Percentiles rank a stretch among this genome's conserved stretches.
phyloP scores from a whole-genome alignment of 352 stramenopile species.

The Globisporangium acanthophoron region DNA sequence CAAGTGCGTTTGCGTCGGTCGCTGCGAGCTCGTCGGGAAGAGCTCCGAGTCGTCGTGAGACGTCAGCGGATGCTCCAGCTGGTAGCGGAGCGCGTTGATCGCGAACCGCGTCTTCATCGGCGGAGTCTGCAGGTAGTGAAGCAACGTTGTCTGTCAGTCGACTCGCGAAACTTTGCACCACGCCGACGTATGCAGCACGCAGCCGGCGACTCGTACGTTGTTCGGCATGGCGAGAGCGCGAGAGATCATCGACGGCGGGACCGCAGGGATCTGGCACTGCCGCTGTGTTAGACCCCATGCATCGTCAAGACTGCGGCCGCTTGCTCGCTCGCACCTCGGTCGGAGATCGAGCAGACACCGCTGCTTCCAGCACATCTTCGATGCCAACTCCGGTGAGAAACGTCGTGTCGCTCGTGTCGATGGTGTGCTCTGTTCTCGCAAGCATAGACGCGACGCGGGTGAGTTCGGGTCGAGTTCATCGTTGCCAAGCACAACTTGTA shows the following conservation, averaged over 20 bases:
- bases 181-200: not conserved
- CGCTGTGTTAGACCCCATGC: not conserved
- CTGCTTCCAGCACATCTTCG: slow-evolving; percentile 41
- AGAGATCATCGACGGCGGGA: slow-evolving; percentile 45
- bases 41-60: slow-evolving; percentile 71
- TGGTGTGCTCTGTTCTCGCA: slow-evolving; percentile 6
- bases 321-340: slow-evolving; percentile 21
- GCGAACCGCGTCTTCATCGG: slow-evolving; percentile 47
- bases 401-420: slow-evolving; percentile 60
- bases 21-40: slow-evolving; percentile 36
- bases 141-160: slow-evolving; percentile 3
- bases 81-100: slow-evolving; percentile 68
- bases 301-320: not conserved
- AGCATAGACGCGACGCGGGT: not conserved
- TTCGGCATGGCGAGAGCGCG: slow-evolving; percentile 36
- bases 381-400: slow-evolving; percentile 74
- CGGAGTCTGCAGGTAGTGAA: slow-evolving; percentile 6
- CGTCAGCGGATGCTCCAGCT: slow-evolving; percentile 72
- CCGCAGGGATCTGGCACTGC: slow-evolving; percentile 30
- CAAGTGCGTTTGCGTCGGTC: slow-evolving; percentile 40
- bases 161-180: not conserved
- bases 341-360: slow-evolving; percentile 8
- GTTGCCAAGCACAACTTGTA: not conserved
- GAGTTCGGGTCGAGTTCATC: not conserved
- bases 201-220: slow-evolving; percentile 10